Base-by-base conservation (phyloP, 2,329 filamentous ascomycete genomes). In the Colletotrichum siamense region DNA sequence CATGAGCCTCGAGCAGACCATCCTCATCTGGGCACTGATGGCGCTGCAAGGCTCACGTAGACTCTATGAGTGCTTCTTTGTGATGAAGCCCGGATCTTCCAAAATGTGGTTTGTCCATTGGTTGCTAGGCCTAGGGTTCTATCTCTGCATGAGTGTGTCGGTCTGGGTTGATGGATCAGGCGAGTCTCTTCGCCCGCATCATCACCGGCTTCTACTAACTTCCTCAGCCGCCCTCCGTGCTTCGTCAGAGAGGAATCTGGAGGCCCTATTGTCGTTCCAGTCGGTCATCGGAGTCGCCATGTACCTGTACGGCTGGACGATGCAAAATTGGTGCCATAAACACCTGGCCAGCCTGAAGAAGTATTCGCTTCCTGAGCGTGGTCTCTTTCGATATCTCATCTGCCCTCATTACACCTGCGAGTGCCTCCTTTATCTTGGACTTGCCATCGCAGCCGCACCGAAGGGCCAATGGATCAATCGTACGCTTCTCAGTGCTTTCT, bases 331-430 rank as follows among this genome's bases (percentile, higher is more conserved):
- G 79, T 95, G 93, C 81, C 95, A 96, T 82, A 86, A 86, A 71
- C 89, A 96, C 80, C 89, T 97, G 24, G 92, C 93, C 57, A 90
- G 90, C 52, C 86, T 97, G 76, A 91, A 92, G 82, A 96, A 96
- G 82, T 99, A 99, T 85, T 94, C 94, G 13, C 88, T 99, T 28
- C 96, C 96, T 0, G 87, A 90, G 4, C 90, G 94, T 76, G 93
- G 93, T 4, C 86, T 94, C 73, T 99, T 99, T 84, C 88, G 88
- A 61, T 88, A 89, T 73, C 84, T 98, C 26, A 86, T 98, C 52
- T 98, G 95, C 80, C 96, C 97, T 22, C 97, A 99, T 85, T 99
- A 99, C 84, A 94, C 94, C 5, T 95, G 94, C 81, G 97, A 99
- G 86, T 96, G 95, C 82, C 83, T 94, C 55, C 92, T 98, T 75